Percentiles rank a stretch among this genome's conserved stretches.
These are phyloP conservation scores for Vaccinium macrocarpon DNA, from an alignment of 148 eudicot genomes.

Conservation along the genomic window DNA sequence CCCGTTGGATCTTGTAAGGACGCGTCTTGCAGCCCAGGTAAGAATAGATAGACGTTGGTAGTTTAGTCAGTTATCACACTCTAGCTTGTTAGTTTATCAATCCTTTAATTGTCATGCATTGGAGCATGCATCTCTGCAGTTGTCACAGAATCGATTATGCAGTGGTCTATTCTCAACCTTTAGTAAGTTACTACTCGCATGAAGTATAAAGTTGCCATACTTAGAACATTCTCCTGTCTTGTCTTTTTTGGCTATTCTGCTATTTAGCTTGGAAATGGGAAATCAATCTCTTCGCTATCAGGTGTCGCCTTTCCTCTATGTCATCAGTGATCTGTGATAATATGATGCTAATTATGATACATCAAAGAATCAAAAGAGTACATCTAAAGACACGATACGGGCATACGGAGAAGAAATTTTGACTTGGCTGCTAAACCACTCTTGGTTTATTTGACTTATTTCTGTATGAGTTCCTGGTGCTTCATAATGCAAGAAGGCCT, in stretches of 20 bases:
- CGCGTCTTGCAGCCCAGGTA: constrained; percentile 80
- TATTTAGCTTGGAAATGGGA: neutral
- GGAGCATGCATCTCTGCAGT: neutral
- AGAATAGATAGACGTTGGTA: neutral
- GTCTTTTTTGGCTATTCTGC: neutral
- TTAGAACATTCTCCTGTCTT: neutral
- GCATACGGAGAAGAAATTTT: neutral
- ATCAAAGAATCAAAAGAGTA: constrained; percentile 6
- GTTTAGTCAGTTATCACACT: neutral
- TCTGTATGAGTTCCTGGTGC: neutral
- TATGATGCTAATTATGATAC: constrained; percentile 1
- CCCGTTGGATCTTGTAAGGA: constrained; percentile 75
- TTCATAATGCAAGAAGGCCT: constrained; percentile 3
- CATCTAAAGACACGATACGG: neutral
- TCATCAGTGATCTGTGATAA: neutral
- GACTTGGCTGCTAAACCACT: neutral
- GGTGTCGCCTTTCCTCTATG: neutral
- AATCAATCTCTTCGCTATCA: neutral
- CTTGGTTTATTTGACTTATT: neutral
- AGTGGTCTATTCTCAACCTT: neutral
- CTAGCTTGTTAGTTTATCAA: neutral
- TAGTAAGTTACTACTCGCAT: neutral
- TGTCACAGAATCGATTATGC: neutral
- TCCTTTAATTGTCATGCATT: neutral
- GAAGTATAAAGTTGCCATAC: neutral